Percentiles rank a stretch among this genome's conserved stretches.
These are phyloP conservation scores for Acer campestre DNA, from an alignment of 345 rosid species.

Conservation along the genomic window DNA sequence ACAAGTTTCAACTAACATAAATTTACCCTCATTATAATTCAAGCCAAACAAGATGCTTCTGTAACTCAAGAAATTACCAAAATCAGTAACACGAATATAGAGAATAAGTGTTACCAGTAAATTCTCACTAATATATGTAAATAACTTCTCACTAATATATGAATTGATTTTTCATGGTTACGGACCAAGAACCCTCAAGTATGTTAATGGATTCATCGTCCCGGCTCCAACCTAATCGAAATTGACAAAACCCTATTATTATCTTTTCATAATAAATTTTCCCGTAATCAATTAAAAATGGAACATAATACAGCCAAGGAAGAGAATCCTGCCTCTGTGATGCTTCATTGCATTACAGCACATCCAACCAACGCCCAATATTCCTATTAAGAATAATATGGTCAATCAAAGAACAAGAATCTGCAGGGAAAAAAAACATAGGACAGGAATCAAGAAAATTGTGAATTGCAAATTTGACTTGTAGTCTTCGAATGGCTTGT, in stretches of 20 bases:
- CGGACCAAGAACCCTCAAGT: constrained; percentile 91
- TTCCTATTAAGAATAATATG: constrained; percentile 42
- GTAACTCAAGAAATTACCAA: too few species aligned
- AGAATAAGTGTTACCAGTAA: too few species aligned
- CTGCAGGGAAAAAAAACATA: neutral
- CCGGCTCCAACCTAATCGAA: constrained; percentile 87
- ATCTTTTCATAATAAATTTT: neutral
- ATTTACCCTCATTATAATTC: too few species aligned
- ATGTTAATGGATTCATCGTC: constrained; percentile 94
- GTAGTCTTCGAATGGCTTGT: constrained; percentile 93
- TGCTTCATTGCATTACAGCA: constrained; percentile 96
- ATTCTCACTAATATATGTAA: too few species aligned
- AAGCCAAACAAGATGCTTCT: too few species aligned
- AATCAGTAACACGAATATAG: too few species aligned
- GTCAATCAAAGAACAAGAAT: neutral
- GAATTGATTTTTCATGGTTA: constrained; percentile 65
- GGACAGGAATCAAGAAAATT: neutral
- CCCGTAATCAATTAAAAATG: neutral
- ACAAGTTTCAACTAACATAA: too few species aligned
- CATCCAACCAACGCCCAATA: constrained; percentile 99
- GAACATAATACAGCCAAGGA: neutral
- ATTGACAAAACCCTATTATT: neutral
- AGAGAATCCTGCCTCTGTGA: constrained; percentile 63
- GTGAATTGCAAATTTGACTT: constrained; percentile 34
- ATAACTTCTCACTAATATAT: too few species aligned